phyloP scores from a whole-genome alignment of 2,329 filamentous ascomycete species.

The Microdochium bolleyi region DNA sequence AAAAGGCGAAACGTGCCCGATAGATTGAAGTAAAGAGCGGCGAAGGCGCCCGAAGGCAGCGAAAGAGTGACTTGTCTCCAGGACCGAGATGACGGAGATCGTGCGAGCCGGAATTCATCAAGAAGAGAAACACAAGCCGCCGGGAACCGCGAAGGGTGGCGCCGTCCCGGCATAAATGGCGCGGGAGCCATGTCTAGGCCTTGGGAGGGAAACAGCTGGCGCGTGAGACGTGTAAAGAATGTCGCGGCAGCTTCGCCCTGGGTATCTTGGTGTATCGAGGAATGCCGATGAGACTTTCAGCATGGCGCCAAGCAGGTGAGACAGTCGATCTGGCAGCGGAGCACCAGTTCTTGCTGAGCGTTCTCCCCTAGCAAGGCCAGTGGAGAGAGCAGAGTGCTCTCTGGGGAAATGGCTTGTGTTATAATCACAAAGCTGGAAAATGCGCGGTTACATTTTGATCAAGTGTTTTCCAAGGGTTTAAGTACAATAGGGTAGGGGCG shows the following conservation, averaged over 20 bases:
- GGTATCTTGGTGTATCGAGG: not conserved
- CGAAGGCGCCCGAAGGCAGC: not conserved
- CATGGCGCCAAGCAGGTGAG: not conserved
- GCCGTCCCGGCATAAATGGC: not conserved
- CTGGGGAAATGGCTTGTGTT: too few relatives aligned
- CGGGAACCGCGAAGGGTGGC: not conserved
- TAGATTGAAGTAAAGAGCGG: not conserved
- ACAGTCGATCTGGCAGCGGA: not conserved
- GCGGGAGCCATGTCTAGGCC: not conserved
- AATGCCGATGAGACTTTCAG: not conserved
- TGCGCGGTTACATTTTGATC: too few relatives aligned
- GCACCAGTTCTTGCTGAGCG: not conserved
- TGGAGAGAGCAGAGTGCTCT: too few relatives aligned
- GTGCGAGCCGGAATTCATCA: not conserved
- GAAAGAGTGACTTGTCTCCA: not conserved
- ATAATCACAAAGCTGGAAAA: too few relatives aligned
- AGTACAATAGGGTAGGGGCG: too few relatives aligned
- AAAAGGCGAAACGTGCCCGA: not conserved
- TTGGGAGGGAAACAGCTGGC: not conserved
- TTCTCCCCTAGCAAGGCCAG: not conserved
- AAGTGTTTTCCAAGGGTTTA: too few relatives aligned
- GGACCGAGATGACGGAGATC: not conserved
- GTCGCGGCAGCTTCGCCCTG: not conserved
- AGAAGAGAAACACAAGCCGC: not conserved
- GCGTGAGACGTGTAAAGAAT: not conserved